phyloP scores from a whole-genome alignment of 1,284 basidiomycete species.

The Ustilago shanxiensis region DNA sequence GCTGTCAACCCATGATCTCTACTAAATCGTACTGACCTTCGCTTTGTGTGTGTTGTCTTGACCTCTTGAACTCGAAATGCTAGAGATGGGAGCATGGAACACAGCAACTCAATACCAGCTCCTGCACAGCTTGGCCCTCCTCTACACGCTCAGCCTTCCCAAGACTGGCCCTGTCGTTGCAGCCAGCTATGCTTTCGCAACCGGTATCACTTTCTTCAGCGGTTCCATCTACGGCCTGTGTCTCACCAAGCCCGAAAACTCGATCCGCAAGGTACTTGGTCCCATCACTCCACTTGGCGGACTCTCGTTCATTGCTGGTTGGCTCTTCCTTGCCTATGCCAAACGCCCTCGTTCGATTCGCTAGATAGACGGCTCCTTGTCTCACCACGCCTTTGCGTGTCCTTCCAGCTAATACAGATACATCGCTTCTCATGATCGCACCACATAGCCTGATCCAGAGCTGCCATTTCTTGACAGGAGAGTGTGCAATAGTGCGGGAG shows the following conservation, averaged over 20 bases:
- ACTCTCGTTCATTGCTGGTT: conserved; percentile 64
- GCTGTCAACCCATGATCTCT: not conserved
- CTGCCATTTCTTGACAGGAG: not conserved
- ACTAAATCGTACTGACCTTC: not conserved
- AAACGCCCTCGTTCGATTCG: conserved; percentile 46
- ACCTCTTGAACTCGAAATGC: not conserved
- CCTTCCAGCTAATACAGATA: conserved; percentile 2
- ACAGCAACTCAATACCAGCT: conserved; percentile 67
- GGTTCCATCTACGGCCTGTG: conserved; percentile 67
- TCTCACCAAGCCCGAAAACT: conserved; percentile 56
- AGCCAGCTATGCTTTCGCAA: conserved; percentile 57
- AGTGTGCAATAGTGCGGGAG: not conserved
- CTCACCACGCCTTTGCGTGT: not conserved
- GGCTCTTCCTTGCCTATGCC: conserved; percentile 62
- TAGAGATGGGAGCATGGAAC: conserved; percentile 62
- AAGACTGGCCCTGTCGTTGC: conserved; percentile 41
- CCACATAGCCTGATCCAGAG: not conserved
- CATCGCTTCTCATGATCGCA: conserved; percentile 7
- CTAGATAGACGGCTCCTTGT: too few relatives aligned
- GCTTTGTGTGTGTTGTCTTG: too few relatives aligned
- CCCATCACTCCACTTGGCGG: conserved; percentile 66
- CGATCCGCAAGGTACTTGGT: conserved; percentile 61
- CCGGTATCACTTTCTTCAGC: conserved; percentile 67
- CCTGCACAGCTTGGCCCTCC: conserved; percentile 64
- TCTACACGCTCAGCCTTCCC: conserved; percentile 53